phyloP scores from a whole-genome alignment of 2,329 filamentous ascomycete species.

The Colletotrichum godetiae region DNA sequence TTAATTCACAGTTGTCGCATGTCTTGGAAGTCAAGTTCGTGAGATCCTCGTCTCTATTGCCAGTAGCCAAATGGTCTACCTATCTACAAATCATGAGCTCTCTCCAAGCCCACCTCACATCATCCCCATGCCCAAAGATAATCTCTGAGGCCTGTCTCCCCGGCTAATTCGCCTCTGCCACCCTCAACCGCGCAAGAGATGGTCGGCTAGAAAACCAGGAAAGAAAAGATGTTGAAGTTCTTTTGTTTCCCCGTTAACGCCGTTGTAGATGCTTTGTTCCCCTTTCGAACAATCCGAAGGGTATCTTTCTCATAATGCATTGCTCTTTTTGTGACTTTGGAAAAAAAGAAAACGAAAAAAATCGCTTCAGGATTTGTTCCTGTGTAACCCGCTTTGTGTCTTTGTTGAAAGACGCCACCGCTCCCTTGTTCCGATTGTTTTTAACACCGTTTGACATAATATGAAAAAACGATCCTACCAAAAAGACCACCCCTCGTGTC shows the following conservation, averaged over 20 bases:
- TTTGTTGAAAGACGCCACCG: conserved; percentile 61
- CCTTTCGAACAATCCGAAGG: conserved; percentile 40
- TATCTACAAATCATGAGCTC: conserved; percentile 1
- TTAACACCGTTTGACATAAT: conserved; percentile 32
- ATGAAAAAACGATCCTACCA: conserved; percentile 26
- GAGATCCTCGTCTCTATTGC: conserved; percentile 30
- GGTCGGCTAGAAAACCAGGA: conserved; percentile 54
- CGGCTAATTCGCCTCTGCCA: conserved; percentile 8
- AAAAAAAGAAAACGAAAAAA: conserved; percentile 20
- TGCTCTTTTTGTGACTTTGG: conserved; percentile 26
- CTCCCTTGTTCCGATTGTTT: conserved; percentile 38
- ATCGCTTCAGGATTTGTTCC: conserved; percentile 39
- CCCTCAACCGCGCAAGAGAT: conserved; percentile 31
- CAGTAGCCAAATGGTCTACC: conserved; percentile 22
- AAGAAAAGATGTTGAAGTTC: conserved; percentile 61
- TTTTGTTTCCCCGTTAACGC: conserved; percentile 58
- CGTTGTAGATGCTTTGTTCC: conserved; percentile 40
- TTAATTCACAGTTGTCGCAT: background rate
- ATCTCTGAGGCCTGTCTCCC: conserved; percentile 4
- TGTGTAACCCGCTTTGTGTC: conserved; percentile 44
- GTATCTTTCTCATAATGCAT: conserved; percentile 54
- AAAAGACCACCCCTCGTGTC: conserved; percentile 23
- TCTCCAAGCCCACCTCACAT: background rate
- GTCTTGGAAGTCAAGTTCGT: background rate
- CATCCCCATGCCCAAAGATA: conserved; percentile 1